Conservation (phyloP, 2,329 filamentous ascomycete genomes). For the Penicillium sp. region DNA sequence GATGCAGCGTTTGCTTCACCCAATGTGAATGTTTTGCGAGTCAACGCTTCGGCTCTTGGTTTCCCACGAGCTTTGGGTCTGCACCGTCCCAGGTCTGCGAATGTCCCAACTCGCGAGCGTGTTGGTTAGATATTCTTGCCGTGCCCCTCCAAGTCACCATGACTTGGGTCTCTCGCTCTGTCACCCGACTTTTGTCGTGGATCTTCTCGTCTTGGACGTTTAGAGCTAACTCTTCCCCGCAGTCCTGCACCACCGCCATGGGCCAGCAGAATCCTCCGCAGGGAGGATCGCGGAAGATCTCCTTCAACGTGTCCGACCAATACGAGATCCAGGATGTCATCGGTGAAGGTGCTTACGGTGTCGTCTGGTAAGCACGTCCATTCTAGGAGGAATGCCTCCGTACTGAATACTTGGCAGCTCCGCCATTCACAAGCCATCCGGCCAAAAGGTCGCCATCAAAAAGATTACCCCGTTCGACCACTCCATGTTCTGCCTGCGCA, state of each 20-base stretch:
- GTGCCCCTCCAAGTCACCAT: neutral
- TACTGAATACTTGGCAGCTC: constrained; percentile 58
- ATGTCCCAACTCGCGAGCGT: neutral
- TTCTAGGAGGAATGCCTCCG: neutral
- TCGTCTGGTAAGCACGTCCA: constrained; percentile 74
- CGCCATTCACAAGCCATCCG: constrained; percentile 94
- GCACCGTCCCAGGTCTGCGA: neutral
- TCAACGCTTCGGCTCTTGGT: no score
- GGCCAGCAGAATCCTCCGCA: constrained; percentile 47
- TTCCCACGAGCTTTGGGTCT: neutral
- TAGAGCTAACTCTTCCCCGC: constrained; percentile 11
- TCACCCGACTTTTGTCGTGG: neutral
- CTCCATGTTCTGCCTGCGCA: constrained; percentile 97
- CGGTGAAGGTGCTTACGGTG: constrained; percentile 95
- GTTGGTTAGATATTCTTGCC: neutral
- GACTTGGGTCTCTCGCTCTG: constrained; percentile 5
- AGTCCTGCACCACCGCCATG: constrained; percentile 29
- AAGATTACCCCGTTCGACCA: constrained; percentile 99
- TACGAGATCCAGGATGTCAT: constrained; percentile 99
- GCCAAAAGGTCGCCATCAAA: constrained; percentile 99
- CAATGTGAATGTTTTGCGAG: neutral
- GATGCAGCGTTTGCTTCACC: neutral
- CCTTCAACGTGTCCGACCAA: constrained; percentile 99
- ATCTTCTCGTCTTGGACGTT: neutral
- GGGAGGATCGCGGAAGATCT: constrained; percentile 80